Evolutionary conservation across 192 early-diverging fungal species (phyloP).

Genomic region (Obelidium mucronatum): DNA sequence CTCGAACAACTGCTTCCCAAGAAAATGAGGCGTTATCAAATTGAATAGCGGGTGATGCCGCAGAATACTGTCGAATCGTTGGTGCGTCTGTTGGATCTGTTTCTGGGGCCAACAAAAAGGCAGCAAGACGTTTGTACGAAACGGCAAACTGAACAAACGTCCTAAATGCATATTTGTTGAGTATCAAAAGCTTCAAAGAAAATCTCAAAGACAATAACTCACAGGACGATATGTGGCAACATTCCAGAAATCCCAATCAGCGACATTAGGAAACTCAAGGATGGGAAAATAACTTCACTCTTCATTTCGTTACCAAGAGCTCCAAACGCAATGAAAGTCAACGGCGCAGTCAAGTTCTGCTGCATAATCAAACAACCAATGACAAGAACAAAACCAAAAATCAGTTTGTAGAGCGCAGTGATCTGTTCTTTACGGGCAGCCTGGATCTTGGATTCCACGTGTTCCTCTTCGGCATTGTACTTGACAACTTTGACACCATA

Average conservation of each 20-base stretch:
- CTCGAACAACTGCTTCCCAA: constrained; percentile 20
- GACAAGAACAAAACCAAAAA: background rate
- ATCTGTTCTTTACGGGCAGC: constrained; percentile 7
- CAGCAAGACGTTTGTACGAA: constrained; percentile 37
- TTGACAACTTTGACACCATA: constrained; percentile 34
- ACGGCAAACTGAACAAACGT: background rate
- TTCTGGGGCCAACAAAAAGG: constrained; percentile 41
- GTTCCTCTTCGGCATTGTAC: constrained; percentile 20
- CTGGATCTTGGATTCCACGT: background rate
- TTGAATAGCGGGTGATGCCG: background rate
- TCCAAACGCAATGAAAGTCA: constrained; percentile 33
- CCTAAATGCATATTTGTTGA: background rate
- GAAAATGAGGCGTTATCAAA: constrained; percentile 28
- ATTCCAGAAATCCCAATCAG: constrained; percentile 56
- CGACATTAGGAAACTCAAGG: constrained; percentile 61
- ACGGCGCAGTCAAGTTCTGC: constrained; percentile 16
- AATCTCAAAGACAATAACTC: constrained; percentile 1
- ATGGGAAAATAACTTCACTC: constrained; percentile 66
- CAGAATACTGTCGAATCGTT: background rate
- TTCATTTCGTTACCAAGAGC: constrained; percentile 21
- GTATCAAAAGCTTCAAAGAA: background rate
- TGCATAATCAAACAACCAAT: constrained; percentile 20
- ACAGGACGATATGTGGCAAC: constrained; percentile 57
- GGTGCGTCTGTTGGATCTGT: constrained; percentile 17
- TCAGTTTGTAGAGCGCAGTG: background rate